A percentile compares a stretch with the other conserved stretches of the same genome.
These are phyloP conservation scores for Alternaria sp. DNA, from an alignment of 2,329 filamentous ascomycete species.

Conservation along the genomic window DNA sequence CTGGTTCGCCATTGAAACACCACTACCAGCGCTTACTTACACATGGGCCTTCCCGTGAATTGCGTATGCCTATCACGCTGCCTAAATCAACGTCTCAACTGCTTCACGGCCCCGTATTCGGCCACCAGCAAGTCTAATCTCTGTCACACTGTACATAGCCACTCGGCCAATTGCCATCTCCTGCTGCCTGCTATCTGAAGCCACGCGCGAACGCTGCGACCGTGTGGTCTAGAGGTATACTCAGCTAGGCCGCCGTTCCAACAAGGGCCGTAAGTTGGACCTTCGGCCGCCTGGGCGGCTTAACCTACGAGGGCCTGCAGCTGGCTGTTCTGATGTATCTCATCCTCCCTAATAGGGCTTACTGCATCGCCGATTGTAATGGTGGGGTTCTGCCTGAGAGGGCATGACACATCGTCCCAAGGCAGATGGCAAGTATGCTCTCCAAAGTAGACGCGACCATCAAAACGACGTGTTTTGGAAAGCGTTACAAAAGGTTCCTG, in stretches of 20 bases:
- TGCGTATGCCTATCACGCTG: slow-evolving; percentile 32
- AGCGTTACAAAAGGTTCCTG: slow-evolving; percentile 90
- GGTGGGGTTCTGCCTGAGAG: slow-evolving; percentile 47
- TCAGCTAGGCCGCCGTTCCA: slow-evolving; percentile 26
- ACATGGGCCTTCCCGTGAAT: slow-evolving; percentile 34
- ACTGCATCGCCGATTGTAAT: slow-evolving; percentile 52
- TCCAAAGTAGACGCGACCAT: slow-evolving; percentile 89
- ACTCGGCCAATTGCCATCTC: slow-evolving; percentile 35
- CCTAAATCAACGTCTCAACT: slow-evolving; percentile 36
- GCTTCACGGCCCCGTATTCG: slow-evolving; percentile 28
- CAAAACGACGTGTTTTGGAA: slow-evolving; percentile 82
- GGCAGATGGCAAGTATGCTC: slow-evolving; percentile 68
- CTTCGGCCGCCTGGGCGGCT: slow-evolving; percentile 17
- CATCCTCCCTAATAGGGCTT: slow-evolving; percentile 42
- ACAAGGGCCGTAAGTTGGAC: slow-evolving; percentile 8
- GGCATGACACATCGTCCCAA: slow-evolving; percentile 31
- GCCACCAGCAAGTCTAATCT: slow-evolving; percentile 33
- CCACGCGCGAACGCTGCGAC: slow-evolving; percentile 41
- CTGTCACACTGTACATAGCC: slow-evolving; percentile 29
- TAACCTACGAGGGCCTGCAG: slow-evolving; percentile 42
- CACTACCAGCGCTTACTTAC: slow-evolving; percentile 49
- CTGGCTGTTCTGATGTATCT: slow-evolving; percentile 34
- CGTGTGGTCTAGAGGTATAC: slow-evolving; percentile 25
- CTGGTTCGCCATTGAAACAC: slow-evolving; percentile 47
- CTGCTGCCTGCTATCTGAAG: slow-evolving; percentile 35